Conservation (phyloP, 2,329 filamentous ascomycete genomes). For the Aspergillus transmontanensis region DNA sequence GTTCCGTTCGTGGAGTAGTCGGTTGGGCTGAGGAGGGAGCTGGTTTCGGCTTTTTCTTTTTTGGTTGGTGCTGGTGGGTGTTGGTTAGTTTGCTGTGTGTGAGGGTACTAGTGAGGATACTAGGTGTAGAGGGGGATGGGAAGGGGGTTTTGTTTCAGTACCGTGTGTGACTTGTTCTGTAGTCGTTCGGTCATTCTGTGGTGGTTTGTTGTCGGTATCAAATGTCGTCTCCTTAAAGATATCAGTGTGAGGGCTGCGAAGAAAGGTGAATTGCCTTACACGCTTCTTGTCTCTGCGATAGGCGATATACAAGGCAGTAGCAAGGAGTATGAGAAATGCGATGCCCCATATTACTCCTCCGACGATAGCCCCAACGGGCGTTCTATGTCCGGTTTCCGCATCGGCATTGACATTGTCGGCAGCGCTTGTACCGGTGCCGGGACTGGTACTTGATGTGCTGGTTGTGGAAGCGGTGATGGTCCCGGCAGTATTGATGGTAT, state of each 20-base stretch:
- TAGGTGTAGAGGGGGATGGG: background rate
- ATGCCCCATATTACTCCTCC: conserved; percentile 27
- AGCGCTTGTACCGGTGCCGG: background rate
- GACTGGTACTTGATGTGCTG: conserved; percentile 15
- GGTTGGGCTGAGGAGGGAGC: background rate
- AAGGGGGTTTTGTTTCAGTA: background rate
- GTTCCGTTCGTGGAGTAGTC: background rate
- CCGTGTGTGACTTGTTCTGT: background rate
- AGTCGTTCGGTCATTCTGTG: background rate
- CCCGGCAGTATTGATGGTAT: background rate
- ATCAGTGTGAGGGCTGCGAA: background rate
- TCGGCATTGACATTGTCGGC: background rate
- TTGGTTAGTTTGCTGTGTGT: background rate
- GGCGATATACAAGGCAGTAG: conserved; percentile 17
- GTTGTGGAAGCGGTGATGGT: conserved; percentile 7
- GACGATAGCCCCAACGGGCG: conserved; percentile 10
- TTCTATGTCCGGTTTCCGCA: background rate
- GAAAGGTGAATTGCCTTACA: conserved; percentile 3
- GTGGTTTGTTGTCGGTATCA: background rate
- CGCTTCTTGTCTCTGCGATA: conserved; percentile 21
- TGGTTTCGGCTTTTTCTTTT: background rate
- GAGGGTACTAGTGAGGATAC: no score
- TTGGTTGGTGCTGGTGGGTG: background rate
- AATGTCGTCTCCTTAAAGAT: background rate
- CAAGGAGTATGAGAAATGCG: conserved; percentile 13